These are phyloP conservation scores for Globisporangium megalacanthum DNA, from an alignment of 352 stramenopile species.

Conservation along the genomic window DNA sequence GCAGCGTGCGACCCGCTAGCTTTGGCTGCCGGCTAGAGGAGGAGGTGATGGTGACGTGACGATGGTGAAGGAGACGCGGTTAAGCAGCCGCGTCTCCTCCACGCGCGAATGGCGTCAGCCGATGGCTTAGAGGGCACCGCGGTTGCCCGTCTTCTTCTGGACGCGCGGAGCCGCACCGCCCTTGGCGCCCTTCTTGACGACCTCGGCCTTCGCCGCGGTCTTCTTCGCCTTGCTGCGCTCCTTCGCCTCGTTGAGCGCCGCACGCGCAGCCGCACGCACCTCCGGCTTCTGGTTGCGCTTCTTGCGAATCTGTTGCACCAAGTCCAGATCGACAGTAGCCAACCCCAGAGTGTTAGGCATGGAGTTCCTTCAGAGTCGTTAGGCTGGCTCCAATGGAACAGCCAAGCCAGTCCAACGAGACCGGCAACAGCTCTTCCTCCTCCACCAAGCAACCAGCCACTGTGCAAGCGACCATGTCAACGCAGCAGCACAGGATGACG, in stretches of 20 bases:
- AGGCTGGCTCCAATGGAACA: too few species aligned
- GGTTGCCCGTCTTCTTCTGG: conserved; percentile 89
- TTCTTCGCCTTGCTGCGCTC: conserved; percentile 88
- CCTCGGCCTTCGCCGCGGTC: conserved; percentile 48
- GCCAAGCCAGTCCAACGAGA: too few species aligned
- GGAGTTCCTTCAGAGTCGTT: too few species aligned
- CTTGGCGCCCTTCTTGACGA: conserved; percentile 53
- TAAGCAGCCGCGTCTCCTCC: too few species aligned
- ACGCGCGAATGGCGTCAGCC: conserved; percentile 1
- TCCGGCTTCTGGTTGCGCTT: conserved; percentile 96
- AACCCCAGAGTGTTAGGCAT: conserved; percentile 2
- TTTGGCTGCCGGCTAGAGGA: conserved; percentile 3
- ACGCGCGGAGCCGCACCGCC: conserved; percentile 55
- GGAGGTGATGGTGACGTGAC: conserved; percentile 4
- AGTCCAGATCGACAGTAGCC: background rate
- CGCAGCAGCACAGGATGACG: conserved; percentile 7
- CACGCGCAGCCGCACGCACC: conserved; percentile 86
- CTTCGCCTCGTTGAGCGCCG: conserved; percentile 87
- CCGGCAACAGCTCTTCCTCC: too few species aligned
- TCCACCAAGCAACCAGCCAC: background rate
- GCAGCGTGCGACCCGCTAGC: conserved; percentile 6
- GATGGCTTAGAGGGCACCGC: conserved; percentile 75
- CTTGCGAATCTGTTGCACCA: conserved; percentile 88
- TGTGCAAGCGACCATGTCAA: background rate
- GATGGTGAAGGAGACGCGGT: background rate